Evolutionary conservation across 1,284 basidiomycete genomes (phyloP).

Genomic region (Gymnopus androsaceus): DNA sequence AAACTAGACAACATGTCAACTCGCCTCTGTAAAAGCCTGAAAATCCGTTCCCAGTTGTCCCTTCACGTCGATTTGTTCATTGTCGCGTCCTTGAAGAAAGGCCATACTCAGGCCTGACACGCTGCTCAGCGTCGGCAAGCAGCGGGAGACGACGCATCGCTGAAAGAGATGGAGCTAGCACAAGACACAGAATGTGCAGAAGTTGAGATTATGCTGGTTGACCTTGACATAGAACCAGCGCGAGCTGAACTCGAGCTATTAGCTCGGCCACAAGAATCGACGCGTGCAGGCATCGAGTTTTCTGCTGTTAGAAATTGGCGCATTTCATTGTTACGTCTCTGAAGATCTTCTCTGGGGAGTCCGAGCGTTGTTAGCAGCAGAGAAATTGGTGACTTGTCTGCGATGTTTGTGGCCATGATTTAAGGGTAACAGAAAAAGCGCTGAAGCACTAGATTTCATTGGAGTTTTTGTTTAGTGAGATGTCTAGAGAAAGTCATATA

Average conservation of each 20-base stretch:
- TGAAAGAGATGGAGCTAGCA: constrained; percentile 52
- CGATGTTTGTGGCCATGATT: constrained; percentile 30
- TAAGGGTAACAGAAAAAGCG: neutral
- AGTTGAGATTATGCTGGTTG: constrained; percentile 35
- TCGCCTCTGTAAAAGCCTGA: constrained; percentile 30
- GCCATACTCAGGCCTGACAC: constrained; percentile 41
- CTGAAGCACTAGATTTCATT: neutral
- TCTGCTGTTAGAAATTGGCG: constrained; percentile 67
- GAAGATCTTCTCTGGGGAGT: constrained; percentile 69
- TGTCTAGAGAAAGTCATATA: no score
- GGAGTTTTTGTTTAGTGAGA: no score
- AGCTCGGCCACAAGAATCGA: constrained; percentile 38
- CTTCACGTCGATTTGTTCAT: constrained; percentile 30
- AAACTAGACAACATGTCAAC: constrained; percentile 29
- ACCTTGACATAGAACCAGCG: constrained; percentile 37
- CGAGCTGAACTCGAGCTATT: constrained; percentile 39
- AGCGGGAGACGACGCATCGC: constrained; percentile 50
- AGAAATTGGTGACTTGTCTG: constrained; percentile 54
- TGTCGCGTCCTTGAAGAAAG: constrained; percentile 58
- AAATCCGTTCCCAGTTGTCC: constrained; percentile 12
- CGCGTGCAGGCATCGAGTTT: constrained; percentile 43
- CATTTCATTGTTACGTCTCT: constrained; percentile 70
- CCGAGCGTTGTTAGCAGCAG: constrained; percentile 66
- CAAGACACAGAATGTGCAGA: constrained; percentile 45
- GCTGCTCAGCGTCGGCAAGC: constrained; percentile 53